Base-by-base conservation (phyloP, 1,284 basidiomycete genomes). In the Ganoderma meredithae region DNA sequence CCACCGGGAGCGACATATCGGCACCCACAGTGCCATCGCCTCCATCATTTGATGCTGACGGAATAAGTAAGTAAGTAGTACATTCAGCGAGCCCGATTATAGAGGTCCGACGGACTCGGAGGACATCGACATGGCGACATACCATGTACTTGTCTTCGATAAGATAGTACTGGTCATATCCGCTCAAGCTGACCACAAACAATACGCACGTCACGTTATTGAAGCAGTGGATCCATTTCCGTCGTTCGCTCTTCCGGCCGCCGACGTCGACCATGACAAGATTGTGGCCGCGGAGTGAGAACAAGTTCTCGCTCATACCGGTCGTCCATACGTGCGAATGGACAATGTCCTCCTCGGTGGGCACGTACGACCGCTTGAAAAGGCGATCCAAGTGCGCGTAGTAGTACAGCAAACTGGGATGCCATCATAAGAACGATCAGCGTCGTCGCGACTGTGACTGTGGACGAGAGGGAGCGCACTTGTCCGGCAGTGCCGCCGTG, bases 1-100 rank as follows among this genome's bases (percentile, higher is more conserved):
- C 95, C 96, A 95, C 74, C 95, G 93, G 31, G 93, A 95, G 78
- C 95, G 93, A 81, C 93, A 94, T 83, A 96, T 95, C 56, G 95
- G 96, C 76, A 97, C 95, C 90, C 95, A 98, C 60, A 97, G 94
- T 61, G 95, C 95, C 87, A 98, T 91, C 0, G 96, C 94, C 76
- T 97, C 96, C 81, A 96, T 93, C 95, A n/a, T n/a, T n/a, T 94
- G 95, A 80, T 95, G 96, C 93, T 95, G 74, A 27, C 58, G 7
- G 44, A 22, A 13, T 39, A 40, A 56, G 17, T 4, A 22, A 47
- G n/a, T n/a, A n/a, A n/a, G n/a, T n/a, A n/a, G n/a, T n/a, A 19
- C 62, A 47, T 2, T 40, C 33, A 31, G 39, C 53, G n/a, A 44
- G 36, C 31, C 13, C n/a, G 9, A 41, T 36, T 36, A 47, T 33